phyloP scores from a whole-genome alignment of 768 basidiomycete species.

The Pleurotus pulmonarius region DNA sequence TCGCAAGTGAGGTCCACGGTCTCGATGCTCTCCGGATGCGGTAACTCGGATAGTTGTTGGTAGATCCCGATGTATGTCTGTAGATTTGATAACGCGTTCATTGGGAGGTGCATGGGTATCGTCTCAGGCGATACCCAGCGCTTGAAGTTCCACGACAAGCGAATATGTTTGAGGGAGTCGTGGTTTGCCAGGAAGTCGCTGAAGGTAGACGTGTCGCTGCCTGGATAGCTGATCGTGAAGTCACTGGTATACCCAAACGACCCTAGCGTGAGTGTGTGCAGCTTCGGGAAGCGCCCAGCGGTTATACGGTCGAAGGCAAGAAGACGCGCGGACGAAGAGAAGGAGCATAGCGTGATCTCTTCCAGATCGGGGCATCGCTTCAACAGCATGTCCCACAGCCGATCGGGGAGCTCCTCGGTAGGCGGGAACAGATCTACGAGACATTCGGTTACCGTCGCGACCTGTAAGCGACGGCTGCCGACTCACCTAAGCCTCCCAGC shows the following conservation, averaged over 20 bases:
- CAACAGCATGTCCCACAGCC: constrained; percentile 47
- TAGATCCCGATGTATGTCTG: constrained; percentile 44
- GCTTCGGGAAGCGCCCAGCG: constrained; percentile 34
- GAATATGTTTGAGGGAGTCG: constrained; percentile 33
- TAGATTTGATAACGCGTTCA: constrained; percentile 26
- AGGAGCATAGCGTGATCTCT: constrained; percentile 46
- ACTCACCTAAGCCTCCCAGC: constrained; percentile 22
- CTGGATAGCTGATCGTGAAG: constrained; percentile 33
- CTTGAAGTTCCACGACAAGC: constrained; percentile 48
- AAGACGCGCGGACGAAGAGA: constrained; percentile 42
- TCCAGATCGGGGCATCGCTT: constrained; percentile 42
- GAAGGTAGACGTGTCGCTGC: constrained; percentile 22
- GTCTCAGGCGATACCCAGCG: constrained; percentile 43
- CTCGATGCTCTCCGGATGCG: constrained; percentile 30
- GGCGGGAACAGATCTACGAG: constrained; percentile 33
- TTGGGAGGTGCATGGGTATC: constrained; percentile 28
- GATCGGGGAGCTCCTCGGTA: constrained; percentile 33
- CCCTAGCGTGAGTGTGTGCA: constrained; percentile 43
- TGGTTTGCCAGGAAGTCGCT: constrained; percentile 36
- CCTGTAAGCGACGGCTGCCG: no score
- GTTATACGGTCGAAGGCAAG: constrained; percentile 39
- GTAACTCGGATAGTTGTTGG: constrained; percentile 40
- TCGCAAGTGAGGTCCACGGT: constrained; percentile 47
- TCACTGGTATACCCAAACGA: constrained; percentile 47
- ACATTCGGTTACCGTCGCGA: no score